These are phyloP conservation scores for Pyrus pyrifolia DNA, from an alignment of 306 rosid species.

Conservation along the genomic window DNA sequence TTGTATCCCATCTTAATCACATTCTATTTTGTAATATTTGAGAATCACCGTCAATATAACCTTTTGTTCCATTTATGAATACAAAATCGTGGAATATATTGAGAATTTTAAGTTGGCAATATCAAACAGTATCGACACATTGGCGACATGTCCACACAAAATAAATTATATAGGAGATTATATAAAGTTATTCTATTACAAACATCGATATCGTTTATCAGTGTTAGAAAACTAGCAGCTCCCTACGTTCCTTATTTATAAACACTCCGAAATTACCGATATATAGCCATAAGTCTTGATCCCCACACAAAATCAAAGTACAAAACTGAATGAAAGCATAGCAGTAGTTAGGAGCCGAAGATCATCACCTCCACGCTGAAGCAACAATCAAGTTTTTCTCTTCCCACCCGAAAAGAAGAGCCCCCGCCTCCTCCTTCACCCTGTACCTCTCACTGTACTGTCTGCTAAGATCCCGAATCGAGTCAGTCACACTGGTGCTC, in stretches of 20 bases:
- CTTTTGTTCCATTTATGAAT: neutral
- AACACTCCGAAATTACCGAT: conserved; percentile 8
- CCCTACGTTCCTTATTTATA: conserved; percentile 18
- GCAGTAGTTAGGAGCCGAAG: conserved; percentile 11
- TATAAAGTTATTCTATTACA: neutral
- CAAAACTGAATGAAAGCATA: conserved; percentile 16
- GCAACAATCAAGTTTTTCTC: conserved; percentile 83
- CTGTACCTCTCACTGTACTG: conserved; percentile 64
- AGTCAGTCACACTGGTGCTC: conserved; percentile 35
- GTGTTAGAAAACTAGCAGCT: conserved; percentile 12
- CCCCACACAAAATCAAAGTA: conserved; percentile 28
- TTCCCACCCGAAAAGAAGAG: conserved; percentile 93
- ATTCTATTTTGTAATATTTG: neutral
- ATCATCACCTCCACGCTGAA: conserved; percentile 78
- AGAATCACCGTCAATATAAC: neutral
- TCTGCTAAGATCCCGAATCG: conserved; percentile 41
- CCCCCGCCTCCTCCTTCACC: conserved; percentile 69
- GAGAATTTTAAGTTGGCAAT: neutral
- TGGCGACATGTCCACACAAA: neutral
- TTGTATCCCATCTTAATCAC: neutral
- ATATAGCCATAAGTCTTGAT: neutral
- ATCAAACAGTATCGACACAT: neutral
- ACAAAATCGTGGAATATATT: too few species aligned
- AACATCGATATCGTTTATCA: conserved; percentile 4
- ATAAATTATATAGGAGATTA: neutral